These are phyloP conservation scores for Epipyxis sp. DNA, from an alignment of 108 stramenopile species.

Conservation along the genomic window DNA sequence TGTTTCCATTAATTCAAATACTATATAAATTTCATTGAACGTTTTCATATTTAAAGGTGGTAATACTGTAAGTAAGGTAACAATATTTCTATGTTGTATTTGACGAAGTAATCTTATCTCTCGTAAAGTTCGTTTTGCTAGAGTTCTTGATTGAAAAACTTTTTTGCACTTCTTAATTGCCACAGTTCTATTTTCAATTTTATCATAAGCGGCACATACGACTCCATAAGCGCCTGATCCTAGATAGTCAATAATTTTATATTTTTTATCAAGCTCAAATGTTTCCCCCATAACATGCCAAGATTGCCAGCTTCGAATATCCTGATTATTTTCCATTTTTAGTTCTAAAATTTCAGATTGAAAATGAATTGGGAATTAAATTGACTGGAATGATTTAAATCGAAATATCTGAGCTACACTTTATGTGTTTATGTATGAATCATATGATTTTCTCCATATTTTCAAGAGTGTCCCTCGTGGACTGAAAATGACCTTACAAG, in stretches of 20 bases:
- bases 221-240: slow-evolving; percentile 1
- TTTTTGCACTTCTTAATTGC: slow-evolving; percentile 41
- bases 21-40: slow-evolving; percentile 41
- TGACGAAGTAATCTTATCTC: slow-evolving; percentile 41
- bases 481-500: no score
- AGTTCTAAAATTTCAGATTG: no score
- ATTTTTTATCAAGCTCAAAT: no score
- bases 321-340: no score
- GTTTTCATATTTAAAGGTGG: not conserved
- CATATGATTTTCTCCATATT: no score
- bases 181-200: not conserved
- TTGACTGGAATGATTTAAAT: no score
- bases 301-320: no score
- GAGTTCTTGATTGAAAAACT: slow-evolving; percentile 33
- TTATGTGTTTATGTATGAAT: no score
- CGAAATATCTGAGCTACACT: no score
- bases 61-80: slow-evolving; percentile 27
- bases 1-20: slow-evolving; percentile 53
- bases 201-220: not conserved
- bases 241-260: not conserved
- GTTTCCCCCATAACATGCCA: no score
- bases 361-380: no score
- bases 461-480: no score
- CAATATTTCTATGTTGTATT: slow-evolving; percentile 42
- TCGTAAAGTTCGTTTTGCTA: slow-evolving; percentile 45